Evolutionary conservation across 78 protist genomes (phyloP), one percentile per base, ranked within the genome.

Genomic region (Pelomyxa schiedti): DNA sequence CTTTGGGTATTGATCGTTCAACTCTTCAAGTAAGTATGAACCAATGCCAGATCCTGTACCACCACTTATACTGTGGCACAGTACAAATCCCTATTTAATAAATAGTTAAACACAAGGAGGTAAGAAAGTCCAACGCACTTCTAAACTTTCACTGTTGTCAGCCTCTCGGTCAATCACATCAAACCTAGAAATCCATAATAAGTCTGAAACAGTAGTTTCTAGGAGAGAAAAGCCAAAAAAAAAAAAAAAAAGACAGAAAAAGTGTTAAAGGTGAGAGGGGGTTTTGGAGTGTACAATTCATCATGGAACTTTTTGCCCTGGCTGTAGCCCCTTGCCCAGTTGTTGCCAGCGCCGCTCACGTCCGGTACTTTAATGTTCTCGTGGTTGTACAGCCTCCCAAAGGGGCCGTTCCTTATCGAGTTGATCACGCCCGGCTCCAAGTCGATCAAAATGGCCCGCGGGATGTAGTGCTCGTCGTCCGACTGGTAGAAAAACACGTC

Each of bases 31-130:
- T 42, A 97, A 22, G 68, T 71, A 88, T 4, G 95, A 85, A 5
- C 99, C 99, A 82, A 95, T 43, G 8, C 99, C 98, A 4, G 98
- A 93, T 24, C 99, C 99, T 0, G 99, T 97, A 1, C 99, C 99
- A 8, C 99, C 99, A 8, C 98, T 92, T 39, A 97, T 92, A 2
- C 97, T 87, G 83, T 97, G 99, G 26, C 85, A 39, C 75, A 97
- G 69, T 37, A 88, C 52, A 69, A 97, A 97, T 8, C 99, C 98
- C 77, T n/a, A n/a, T n/a, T 90, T 28, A 24, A 52, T 24, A 24
- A 52, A n/a, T n/a, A n/a, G 24, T n/a, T 52, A 52, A 52, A 24
- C 24, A 52, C 22, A 16, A 41, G 65, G 37, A 28, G 40, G 4
- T 71, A 9, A 47, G 22, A 81, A 29, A n/a, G n/a, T n/a, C n/a